Evolutionary conservation across 768 basidiomycete genomes (phyloP).

Genomic region (Solioccasus polychromus): DNA sequence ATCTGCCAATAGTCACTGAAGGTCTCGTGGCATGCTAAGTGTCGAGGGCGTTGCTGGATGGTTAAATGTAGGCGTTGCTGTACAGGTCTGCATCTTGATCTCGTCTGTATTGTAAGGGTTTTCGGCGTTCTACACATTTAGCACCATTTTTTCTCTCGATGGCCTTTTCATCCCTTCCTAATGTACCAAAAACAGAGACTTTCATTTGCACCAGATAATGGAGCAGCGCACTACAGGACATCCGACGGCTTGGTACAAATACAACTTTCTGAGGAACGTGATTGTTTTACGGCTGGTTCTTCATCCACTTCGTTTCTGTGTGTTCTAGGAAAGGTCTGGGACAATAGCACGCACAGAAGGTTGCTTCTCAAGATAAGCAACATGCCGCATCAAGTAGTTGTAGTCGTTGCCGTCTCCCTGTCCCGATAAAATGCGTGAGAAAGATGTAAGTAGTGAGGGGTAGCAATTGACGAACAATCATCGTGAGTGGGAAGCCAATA

Average conservation of each 20-base stretch:
- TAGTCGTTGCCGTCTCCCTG: constrained; percentile 27
- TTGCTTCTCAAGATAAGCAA: constrained; percentile 23
- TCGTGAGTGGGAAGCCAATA: constrained; percentile 39
- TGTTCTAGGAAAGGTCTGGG: constrained; percentile 3
- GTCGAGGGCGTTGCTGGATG: no score
- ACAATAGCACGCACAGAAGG: constrained; percentile 8
- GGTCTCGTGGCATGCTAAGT: no score
- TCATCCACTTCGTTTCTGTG: background rate
- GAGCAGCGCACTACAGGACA: background rate
- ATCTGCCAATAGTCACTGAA: no score
- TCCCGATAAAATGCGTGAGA: constrained; percentile 1
- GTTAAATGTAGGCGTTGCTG: background rate
- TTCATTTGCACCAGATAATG: no score
- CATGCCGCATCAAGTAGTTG: constrained; percentile 4
- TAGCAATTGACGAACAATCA: background rate
- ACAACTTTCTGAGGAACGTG: background rate
- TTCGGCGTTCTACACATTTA: background rate
- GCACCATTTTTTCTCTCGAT: background rate
- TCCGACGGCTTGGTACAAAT: background rate
- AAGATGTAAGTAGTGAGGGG: background rate
- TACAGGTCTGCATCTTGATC: background rate
- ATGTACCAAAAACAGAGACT: no score
- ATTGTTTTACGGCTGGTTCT: background rate
- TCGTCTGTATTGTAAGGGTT: background rate
- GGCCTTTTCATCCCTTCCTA: no score